Percentiles rank a stretch among this genome's conserved stretches.
phyloP scores from a whole-genome alignment of 768 basidiomycete species.

The Lyophyllum atratum region DNA sequence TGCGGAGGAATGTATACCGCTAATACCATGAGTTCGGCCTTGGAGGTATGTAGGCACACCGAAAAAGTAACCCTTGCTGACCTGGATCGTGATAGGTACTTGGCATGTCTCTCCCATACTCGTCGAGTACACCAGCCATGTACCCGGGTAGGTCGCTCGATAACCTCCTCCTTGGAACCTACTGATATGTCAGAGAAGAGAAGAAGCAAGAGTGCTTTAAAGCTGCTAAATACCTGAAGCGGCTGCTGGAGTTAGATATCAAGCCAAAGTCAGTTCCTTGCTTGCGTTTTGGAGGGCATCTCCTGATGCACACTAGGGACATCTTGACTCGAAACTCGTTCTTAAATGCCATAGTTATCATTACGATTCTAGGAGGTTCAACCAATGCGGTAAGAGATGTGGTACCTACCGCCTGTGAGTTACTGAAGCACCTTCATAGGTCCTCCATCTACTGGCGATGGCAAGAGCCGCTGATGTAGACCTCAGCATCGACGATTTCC shows the following conservation, averaged over 20 bases:
- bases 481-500: slow-evolving; percentile 86
- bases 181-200: slow-evolving; percentile 39
- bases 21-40: slow-evolving; percentile 85
- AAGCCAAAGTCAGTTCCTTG: slow-evolving; percentile 62
- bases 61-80: background rate
- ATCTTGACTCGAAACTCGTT: slow-evolving; percentile 56
- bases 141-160: slow-evolving; percentile 53
- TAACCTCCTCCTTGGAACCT: background rate
- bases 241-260: slow-evolving; percentile 72
- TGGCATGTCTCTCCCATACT: slow-evolving; percentile 86
- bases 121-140: slow-evolving; percentile 73
- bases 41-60: slow-evolving; percentile 48
- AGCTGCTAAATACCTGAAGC: slow-evolving; percentile 77
- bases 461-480: slow-evolving; percentile 75
- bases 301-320: slow-evolving; percentile 29
- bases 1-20: slow-evolving; percentile 93
- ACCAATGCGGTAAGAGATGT: slow-evolving; percentile 73
- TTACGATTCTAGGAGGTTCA: slow-evolving; percentile 82
- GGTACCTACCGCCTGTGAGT: background rate
- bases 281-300: background rate
- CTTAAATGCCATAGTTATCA: slow-evolving; percentile 80
- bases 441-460: slow-evolving; percentile 83
- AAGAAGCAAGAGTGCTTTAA: slow-evolving; percentile 83
- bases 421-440: slow-evolving; percentile 38
- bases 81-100: slow-evolving; percentile 43